These are phyloP conservation scores for Articulospora tetracladia DNA, from an alignment of 495 filamentous ascomycete genomes.

Conservation along the genomic window DNA sequence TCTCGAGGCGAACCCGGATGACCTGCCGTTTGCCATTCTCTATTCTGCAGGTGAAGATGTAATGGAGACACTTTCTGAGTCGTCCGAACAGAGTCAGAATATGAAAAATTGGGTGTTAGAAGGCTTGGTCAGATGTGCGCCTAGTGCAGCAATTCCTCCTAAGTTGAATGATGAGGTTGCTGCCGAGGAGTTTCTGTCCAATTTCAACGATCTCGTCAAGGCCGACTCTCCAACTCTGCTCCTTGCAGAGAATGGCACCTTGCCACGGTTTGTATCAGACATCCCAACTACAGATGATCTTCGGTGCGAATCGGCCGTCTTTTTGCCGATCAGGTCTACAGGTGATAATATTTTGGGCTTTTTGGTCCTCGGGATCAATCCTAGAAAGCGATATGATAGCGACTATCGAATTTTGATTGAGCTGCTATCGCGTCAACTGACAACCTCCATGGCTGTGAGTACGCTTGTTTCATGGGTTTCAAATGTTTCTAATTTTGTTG, in stretches of 20 bases:
- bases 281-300: constrained; percentile 28
- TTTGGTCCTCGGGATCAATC: constrained; percentile 40
- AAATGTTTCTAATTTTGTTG: not conserved
- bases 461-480: not conserved
- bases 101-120: constrained; percentile 31
- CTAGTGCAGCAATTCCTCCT: constrained; percentile 27
- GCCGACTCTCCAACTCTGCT: constrained; percentile 40
- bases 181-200: constrained; percentile 55
- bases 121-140: constrained; percentile 59
- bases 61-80: constrained; percentile 6
- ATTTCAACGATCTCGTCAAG: constrained; percentile 33
- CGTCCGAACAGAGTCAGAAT: constrained; percentile 5
- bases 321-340: constrained; percentile 41
- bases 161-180: constrained; percentile 54
- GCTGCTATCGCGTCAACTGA: constrained; percentile 16
- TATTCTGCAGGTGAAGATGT: constrained; percentile 56
- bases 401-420: constrained; percentile 30
- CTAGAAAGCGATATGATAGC: constrained; percentile 36
- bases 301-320: constrained; percentile 56
- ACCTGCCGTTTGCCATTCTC: constrained; percentile 61
- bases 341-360: constrained; percentile 39
- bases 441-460: constrained; percentile 16
- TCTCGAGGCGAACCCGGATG: constrained; percentile 53
- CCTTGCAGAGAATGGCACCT: not conserved
- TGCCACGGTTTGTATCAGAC: constrained; percentile 23